Percentiles rank a stretch among this genome's conserved stretches.
Evolutionary conservation across 257 asterid species (phyloP).

Genomic region (Jacaranda mimosifolia): DNA sequence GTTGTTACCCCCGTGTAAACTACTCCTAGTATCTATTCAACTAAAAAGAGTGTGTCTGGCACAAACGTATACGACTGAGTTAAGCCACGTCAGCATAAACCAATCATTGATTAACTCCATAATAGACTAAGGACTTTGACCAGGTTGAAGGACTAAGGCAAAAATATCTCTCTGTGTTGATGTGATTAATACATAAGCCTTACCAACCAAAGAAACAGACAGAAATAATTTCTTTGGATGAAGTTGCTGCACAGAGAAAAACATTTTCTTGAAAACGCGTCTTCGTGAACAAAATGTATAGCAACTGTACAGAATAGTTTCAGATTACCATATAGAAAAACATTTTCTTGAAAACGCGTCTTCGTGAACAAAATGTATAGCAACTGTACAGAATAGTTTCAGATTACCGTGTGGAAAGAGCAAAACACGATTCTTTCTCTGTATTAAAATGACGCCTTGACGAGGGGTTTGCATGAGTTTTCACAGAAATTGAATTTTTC

Average conservation of each 20-base stretch:
- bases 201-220: too few species aligned
- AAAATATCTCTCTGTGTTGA: too few species aligned
- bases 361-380: not conserved
- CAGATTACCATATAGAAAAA: not conserved
- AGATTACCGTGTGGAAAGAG: not conserved
- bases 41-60: too few species aligned
- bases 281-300: not conserved
- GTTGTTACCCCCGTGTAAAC: not conserved
- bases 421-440: not conserved
- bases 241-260: not conserved
- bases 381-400: not conserved
- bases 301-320: not conserved
- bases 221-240: too few species aligned
- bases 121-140: not conserved
- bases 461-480: constrained; percentile 54
- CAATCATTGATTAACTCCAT: not conserved
- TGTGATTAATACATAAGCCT: too few species aligned
- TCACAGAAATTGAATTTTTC: constrained; percentile 42
- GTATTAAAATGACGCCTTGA: constrained; percentile 25
- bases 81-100: not conserved
- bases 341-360: not conserved
- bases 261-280: not conserved
- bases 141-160: not conserved
- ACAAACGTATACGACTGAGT: not conserved
- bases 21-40: not conserved